These are phyloP conservation scores for Fusarium sp. DNA, from an alignment of 2,329 filamentous ascomycete genomes.

Conservation along the genomic window DNA sequence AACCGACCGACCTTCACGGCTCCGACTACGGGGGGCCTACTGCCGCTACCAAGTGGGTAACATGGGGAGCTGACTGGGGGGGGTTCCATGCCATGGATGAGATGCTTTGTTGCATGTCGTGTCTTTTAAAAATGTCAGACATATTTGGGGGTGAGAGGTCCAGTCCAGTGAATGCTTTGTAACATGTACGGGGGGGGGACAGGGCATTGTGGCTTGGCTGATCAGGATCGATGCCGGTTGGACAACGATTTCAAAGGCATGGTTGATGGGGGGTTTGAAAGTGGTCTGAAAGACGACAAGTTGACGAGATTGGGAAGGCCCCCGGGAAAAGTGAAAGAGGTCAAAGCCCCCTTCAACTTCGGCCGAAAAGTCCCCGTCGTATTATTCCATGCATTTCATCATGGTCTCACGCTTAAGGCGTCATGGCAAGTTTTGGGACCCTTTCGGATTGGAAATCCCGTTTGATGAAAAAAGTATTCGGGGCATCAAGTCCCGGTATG, in stretches of 20 bases:
- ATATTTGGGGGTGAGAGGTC: constrained; percentile 9
- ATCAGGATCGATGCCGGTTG: constrained; percentile 18
- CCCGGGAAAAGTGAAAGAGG: constrained; percentile 11
- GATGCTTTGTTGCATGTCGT: background rate
- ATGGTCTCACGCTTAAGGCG: background rate
- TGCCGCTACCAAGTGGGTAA: constrained; percentile 18
- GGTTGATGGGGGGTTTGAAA: constrained; percentile 5
- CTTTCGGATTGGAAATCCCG: background rate
- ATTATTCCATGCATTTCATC: background rate
- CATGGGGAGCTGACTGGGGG: background rate
- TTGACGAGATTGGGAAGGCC: constrained; percentile 15
- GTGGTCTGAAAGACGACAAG: background rate
- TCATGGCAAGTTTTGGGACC: background rate
- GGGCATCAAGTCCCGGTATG: constrained; percentile 21
- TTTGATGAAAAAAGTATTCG: background rate
- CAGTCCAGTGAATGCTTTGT: background rate
- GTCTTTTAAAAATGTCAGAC: constrained; percentile 19
- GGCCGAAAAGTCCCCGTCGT: background rate
- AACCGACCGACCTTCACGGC: constrained; percentile 1
- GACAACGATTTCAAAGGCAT: background rate
- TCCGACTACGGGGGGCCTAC: constrained; percentile 32
- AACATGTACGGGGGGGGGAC: background rate
- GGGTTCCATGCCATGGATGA: background rate
- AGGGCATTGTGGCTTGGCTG: background rate
- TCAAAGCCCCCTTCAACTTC: constrained; percentile 1